Evolutionary conservation across 2,329 filamentous ascomycete genomes (phyloP), one percentile per base, ranked within the genome.

Genomic region (Cladophialophora immunda): DNA sequence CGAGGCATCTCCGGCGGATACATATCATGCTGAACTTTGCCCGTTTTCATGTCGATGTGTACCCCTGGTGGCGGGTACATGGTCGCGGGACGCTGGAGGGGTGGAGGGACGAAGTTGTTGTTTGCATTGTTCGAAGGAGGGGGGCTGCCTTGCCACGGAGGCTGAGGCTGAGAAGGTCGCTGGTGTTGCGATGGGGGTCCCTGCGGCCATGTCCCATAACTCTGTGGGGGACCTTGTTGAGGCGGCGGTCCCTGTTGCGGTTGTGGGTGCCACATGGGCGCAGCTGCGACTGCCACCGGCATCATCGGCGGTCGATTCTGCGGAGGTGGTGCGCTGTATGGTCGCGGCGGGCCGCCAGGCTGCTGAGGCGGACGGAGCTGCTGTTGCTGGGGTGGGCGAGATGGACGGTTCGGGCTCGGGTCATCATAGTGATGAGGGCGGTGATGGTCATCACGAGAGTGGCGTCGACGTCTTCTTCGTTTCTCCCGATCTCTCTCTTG

Each of bases 31-130:
- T 67, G 68, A 29, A 68, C 22, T 41, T 67, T 70, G 50, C 70
- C 70, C 17, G 70, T 71, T 36, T 71, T 71, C 52, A 67, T 9
- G 59, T 71, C 70, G 38, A 68, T 41, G 60, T 68, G 64, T 32
- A 68, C 61, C 30, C 61, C 61, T 13, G 67, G 59, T 22, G 67
- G 67, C 4, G 67, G 67, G 32, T 70, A 69, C 47, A 65, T 62
- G 19, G 63, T 65, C 9, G 59, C 38, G 9, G 62, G 67, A 9
- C 65, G 60, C 34, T 66, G 68, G 11, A 66, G 55, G 17, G 60
- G 64, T 7, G 62, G 65, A 25, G 67, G 59, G 3, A 64, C 59
- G 50, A 68, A 68, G 47, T 56, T 68, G n/a, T 19, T 29, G 13
- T 27, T 52, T 8, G 29, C n/a, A n/a, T 45, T 34, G 17, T 59